Conservation (phyloP, 1,139 yeast species). For the Sugiyamaella sp. region DNA sequence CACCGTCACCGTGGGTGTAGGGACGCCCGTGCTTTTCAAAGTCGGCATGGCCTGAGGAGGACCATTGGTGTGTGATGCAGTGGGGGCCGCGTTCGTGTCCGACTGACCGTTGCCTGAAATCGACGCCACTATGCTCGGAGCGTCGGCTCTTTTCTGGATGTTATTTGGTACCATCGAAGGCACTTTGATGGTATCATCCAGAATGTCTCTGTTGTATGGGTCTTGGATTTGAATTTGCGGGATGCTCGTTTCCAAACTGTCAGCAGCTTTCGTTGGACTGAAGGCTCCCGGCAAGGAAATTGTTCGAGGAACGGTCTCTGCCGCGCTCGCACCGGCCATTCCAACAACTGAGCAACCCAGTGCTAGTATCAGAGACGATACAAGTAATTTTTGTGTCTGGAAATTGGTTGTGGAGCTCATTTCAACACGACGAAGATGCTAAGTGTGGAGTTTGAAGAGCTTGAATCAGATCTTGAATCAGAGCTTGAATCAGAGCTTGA, state of each 20-base stretch:
- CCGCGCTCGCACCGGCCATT: no score
- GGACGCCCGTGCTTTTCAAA: slow-evolving; percentile 22
- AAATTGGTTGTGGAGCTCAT: no score
- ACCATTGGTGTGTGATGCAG: background rate
- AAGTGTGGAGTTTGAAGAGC: no score
- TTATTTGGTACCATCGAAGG: background rate
- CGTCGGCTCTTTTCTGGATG: slow-evolving; percentile 4
- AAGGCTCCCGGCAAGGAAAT: no score
- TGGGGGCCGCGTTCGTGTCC: background rate
- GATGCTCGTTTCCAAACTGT: background rate
- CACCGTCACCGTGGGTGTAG: slow-evolving; percentile 64
- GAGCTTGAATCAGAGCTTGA: no score
- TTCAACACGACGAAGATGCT: no score
- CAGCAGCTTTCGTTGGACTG: no score
- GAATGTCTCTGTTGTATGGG: background rate
- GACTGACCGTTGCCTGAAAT: slow-evolving; percentile 14
- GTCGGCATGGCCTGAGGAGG: slow-evolving; percentile 13
- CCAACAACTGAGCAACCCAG: no score
- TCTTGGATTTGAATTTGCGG: background rate
- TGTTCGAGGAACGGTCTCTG: no score
- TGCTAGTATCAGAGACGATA: background rate
- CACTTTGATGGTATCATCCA: background rate
- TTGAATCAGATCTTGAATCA: no score
- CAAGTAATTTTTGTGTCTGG: background rate
- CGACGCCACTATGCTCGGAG: slow-evolving; percentile 9